A percentile compares a stretch with the other conserved stretches of the same genome.
These are phyloP conservation scores for Nakazawaea holstii DNA, from an alignment of 805 yeast genomes.

Conservation along the genomic window DNA sequence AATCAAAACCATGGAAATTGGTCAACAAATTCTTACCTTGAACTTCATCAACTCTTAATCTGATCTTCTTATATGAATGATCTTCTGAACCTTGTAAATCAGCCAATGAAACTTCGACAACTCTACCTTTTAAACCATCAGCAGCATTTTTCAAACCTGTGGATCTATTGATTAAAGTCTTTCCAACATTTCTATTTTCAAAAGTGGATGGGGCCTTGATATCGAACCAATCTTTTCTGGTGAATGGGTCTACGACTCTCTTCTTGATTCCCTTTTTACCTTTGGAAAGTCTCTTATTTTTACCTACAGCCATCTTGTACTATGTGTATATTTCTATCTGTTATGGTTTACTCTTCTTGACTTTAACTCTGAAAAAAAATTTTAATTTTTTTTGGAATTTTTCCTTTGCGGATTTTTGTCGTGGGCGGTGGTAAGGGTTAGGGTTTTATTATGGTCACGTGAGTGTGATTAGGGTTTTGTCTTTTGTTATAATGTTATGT, in stretches of 20 bases:
- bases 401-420: neutral
- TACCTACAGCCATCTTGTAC: constrained; percentile 53
- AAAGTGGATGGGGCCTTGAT: constrained; percentile 98
- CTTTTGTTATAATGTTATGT: no score
- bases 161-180: constrained; percentile 96
- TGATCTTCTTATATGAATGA: constrained; percentile 95
- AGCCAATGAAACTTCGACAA: constrained; percentile 91
- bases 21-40: constrained; percentile 98
- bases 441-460: neutral
- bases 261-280: constrained; percentile 98
- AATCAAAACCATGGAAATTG: constrained; percentile 99
- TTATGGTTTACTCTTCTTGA: no score
- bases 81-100: constrained; percentile 99
- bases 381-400: neutral
- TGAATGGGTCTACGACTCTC: constrained; percentile 99
- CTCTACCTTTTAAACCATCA: constrained; percentile 97
- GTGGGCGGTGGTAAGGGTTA: no score
- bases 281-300: constrained; percentile 72
- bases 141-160: constrained; percentile 98
- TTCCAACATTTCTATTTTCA: constrained; percentile 98
- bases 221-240: constrained; percentile 98
- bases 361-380: neutral
- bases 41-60: constrained; percentile 97
- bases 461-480: neutral
- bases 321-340: constrained; percentile 4